Evolutionary conservation across 1,139 yeast genomes (phyloP), one percentile per base, ranked within the genome.

Genomic region (Taphrina communis): DNA sequence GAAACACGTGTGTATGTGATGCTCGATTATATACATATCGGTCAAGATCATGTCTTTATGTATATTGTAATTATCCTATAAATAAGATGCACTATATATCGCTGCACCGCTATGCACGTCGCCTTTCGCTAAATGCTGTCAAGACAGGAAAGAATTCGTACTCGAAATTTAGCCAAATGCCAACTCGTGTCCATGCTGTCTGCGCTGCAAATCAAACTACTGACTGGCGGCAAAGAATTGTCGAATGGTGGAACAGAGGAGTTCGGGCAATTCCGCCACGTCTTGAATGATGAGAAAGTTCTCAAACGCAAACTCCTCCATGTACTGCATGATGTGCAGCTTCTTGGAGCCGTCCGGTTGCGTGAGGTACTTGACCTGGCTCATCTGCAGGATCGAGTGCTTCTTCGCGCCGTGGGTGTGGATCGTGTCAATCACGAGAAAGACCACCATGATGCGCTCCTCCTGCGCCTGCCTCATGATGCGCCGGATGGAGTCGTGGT

Each of bases 261-360:
- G 92, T 75, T 89, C 91, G 25, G 99, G 99, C 66, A 95, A 83
- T 79, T 94, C 98, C 59, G 84, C 83, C 72, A 95, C 90, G 76
- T 94, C 88, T 75, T 90, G 87, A 50, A 95, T 97, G 74, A 95
- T 94, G 71, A 94, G 97, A 75, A 93, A 95, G 77, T 89, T 94
- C 76, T 95, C 98, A 79, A 95, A 95, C 8, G 70, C 70, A 86
- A 95, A 95, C 36, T 90, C 85, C 74, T 94, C 97, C 79, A 95
- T 83, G 75, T 95, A 95, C 75, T 88, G 89, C 71, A 86, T 88
- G 71, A 95, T 95, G 77, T 88, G 85, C 73, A 95, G 81, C 58
- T 84, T 84, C 85, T 86, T 83, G 69, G 85, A 85, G 2, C 97
- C 97, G 65, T 82, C 82, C n/a, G 79, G 82, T 72, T 87, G 88